Base-by-base conservation (phyloP, 164 flowering plant species). In the Stephania japonica region DNA sequence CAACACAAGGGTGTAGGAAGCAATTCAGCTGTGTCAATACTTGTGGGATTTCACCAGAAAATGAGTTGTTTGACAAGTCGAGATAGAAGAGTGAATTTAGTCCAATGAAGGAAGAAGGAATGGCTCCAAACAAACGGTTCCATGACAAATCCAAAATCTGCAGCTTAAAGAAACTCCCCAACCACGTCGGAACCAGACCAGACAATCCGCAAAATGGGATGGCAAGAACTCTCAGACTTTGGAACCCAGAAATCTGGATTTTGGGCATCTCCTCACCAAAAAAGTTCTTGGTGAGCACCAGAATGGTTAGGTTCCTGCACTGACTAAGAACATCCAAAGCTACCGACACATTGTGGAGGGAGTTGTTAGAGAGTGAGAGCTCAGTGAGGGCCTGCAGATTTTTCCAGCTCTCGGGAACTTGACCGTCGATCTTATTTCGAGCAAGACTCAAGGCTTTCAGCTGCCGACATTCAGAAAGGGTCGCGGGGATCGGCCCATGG, bases 11-110 rank as follows among this genome's bases (percentile, higher is more conserved):
- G 26, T 9, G 25, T 42, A 64, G 64, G 71, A 68, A 65, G 62
- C 59, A 42, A 19, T 64, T 38, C 24, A 75, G 11, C 27, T 47
- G 21, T 9, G 73, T 56, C 75, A 80, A 67, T 64, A 67, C 44
- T 21, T 43, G 16, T 27, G 81, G 76, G 63, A 79, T 64, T n/a
- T 56, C 65, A 21, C 81, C 78, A 8, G 76, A 44, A 8, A 76
- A 26, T 13, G 70, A 70, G 44, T 79, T 79, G 19, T 66, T 68
- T 0, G 79, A 76, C 66, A 80, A 47, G 61, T 74, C 77, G 3
- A 80, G 27, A 69, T 76, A 76, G 72, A 71, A 49, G 42, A 80
- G 77, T 10, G n/a, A 68, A 23, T 16, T 13, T 10, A 80, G 74
- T 11, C 1, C 42, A 18, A 70, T 61, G n/a, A 80, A 63, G 44